Percentiles rank a stretch among this genome's conserved stretches.
These are phyloP conservation scores for Cyberlindnera mississippiensis DNA, from an alignment of 805 yeast genomes.

Conservation along the genomic window DNA sequence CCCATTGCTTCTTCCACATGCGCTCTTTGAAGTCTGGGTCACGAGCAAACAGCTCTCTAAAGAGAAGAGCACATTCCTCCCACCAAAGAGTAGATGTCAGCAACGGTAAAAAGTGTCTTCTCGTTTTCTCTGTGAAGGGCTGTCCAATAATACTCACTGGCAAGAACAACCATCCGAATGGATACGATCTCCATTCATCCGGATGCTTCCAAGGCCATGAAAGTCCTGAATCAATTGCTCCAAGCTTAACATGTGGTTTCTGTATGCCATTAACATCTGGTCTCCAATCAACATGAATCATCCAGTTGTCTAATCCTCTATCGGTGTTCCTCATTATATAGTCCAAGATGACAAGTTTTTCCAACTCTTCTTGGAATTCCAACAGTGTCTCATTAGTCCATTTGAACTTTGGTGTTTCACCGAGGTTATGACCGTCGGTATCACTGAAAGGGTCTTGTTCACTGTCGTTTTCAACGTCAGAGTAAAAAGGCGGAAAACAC, in stretches of 20 bases:
- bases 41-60: slow-evolving; percentile 45
- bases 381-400: slow-evolving; percentile 50
- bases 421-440: background rate
- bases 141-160: slow-evolving; percentile 62
- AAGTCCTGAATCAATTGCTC: slow-evolving; percentile 74
- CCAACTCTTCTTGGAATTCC: slow-evolving; percentile 58
- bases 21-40: slow-evolving; percentile 62
- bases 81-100: slow-evolving; percentile 66
- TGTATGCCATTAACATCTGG: slow-evolving; percentile 18
- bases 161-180: slow-evolving; percentile 72
- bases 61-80: slow-evolving; percentile 50
- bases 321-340: slow-evolving; percentile 74
- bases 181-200: slow-evolving; percentile 76
- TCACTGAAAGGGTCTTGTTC: background rate
- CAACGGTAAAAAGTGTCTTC: slow-evolving; percentile 53
- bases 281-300: slow-evolving; percentile 55
- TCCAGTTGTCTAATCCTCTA: slow-evolving; percentile 74
- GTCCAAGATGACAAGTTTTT: slow-evolving; percentile 65
- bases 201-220: slow-evolving; percentile 83
- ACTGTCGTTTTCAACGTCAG: background rate
- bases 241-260: slow-evolving; percentile 46
- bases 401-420: slow-evolving; percentile 30
- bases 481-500: slow-evolving; percentile 17
- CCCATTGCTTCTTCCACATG: slow-evolving; percentile 65
- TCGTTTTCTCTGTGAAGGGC: slow-evolving; percentile 55